A percentile compares a stretch with the other conserved stretches of the same genome.
phyloP scores from a whole-genome alignment of 2,329 filamentous ascomycete species.

The Aspergillus flavus region DNA sequence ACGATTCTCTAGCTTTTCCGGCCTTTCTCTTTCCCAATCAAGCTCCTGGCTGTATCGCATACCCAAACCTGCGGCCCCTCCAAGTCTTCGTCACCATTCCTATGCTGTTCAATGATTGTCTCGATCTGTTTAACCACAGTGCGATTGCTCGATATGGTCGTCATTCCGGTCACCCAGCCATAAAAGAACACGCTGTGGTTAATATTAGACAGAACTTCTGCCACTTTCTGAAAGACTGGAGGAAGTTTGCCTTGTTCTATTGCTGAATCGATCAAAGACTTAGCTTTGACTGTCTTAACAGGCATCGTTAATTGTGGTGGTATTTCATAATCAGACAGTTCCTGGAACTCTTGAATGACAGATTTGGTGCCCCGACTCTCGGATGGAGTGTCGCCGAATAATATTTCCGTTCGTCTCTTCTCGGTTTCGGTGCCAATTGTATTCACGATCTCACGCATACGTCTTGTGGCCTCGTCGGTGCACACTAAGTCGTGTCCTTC shows the following conservation, averaged over 20 bases:
- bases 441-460: constrained; percentile 68
- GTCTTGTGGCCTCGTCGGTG: constrained; percentile 64
- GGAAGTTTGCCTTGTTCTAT: constrained; percentile 47
- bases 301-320: constrained; percentile 63
- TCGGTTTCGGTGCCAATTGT: constrained; percentile 66
- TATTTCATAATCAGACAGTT: constrained; percentile 57
- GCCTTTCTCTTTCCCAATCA: constrained; percentile 67
- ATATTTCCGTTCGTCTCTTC: constrained; percentile 59
- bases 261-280: constrained; percentile 40
- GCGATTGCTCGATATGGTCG: constrained; percentile 72
- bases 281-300: constrained; percentile 57
- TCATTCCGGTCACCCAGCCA: constrained; percentile 66
- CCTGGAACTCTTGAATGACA: constrained; percentile 42
- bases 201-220: constrained; percentile 57
- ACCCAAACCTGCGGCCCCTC: constrained; percentile 66
- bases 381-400: constrained; percentile 56
- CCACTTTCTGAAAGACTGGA: constrained; percentile 46
- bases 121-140: constrained; percentile 69
- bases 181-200: constrained; percentile 72
- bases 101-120: constrained; percentile 56
- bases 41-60: constrained; percentile 64
- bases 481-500: constrained; percentile 61
- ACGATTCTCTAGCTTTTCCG: constrained; percentile 32
- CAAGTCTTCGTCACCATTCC: constrained; percentile 51
- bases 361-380: constrained; percentile 33